Conservation (phyloP, 768 basidiomycete species). For the Psilocybe cyanescens region DNA sequence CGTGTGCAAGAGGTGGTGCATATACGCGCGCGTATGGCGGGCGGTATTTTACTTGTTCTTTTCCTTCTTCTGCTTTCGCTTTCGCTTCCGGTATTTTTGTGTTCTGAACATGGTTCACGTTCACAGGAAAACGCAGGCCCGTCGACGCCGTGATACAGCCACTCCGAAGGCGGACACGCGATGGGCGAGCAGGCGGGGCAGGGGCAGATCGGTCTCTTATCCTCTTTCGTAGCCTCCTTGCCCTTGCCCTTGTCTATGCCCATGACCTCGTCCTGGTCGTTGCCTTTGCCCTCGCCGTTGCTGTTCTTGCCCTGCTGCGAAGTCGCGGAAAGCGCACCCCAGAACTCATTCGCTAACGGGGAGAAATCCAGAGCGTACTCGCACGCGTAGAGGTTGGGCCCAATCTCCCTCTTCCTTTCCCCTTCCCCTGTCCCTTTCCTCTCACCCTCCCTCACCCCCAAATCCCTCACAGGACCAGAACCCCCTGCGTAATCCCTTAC, state of each 20-base stretch:
- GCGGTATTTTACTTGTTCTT: conserved; percentile 10
- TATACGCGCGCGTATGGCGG: conserved; percentile 60
- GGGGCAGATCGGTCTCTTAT: conserved; percentile 35
- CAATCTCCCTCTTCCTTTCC: conserved; percentile 45
- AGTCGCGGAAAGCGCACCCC: too few species aligned
- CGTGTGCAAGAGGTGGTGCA: conserved; percentile 85
- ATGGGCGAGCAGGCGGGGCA: conserved; percentile 63
- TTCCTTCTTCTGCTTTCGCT: too few species aligned
- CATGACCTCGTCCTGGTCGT: too few species aligned
- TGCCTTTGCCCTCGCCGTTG: too few species aligned
- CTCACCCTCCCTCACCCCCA: too few species aligned
- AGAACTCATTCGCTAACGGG: too few species aligned
- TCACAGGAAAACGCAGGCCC: conserved; percentile 17
- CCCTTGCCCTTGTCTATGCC: too few species aligned
- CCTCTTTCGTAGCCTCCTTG: too few species aligned
- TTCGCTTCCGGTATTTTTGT: not conserved
- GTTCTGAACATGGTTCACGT: not conserved
- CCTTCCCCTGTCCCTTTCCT: too few species aligned
- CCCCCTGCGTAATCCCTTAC: too few species aligned
- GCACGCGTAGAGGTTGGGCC: conserved; percentile 72
- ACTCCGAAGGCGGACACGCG: conserved; percentile 32
- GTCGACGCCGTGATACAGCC: conserved; percentile 50
- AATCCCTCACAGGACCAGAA: too few species aligned
- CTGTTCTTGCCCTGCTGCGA: too few species aligned
- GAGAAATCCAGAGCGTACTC: conserved; percentile 67